Conservation (phyloP, 208 protist genomes). For the Trypanosoma theileri region DNA sequence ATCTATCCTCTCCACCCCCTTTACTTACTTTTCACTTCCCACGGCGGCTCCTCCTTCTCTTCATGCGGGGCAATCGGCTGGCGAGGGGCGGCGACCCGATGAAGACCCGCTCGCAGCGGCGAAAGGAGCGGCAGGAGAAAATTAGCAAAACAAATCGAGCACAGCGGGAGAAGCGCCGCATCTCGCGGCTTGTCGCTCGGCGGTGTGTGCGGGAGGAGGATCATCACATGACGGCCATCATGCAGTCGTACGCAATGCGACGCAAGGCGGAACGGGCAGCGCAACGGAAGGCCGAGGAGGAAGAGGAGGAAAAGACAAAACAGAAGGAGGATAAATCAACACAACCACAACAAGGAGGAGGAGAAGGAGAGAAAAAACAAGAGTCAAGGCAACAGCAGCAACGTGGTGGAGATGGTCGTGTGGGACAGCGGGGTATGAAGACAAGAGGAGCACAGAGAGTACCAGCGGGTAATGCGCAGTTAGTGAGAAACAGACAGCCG, state of each 20-base stretch:
- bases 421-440: not conserved
- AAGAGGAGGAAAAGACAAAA: constrained; percentile 19
- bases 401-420: not conserved
- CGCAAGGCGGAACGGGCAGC: constrained; percentile 68
- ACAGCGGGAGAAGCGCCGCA: constrained; percentile 59
- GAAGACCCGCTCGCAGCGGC: constrained; percentile 76
- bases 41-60: no score
- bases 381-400: constrained; percentile 3
- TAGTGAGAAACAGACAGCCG: constrained; percentile 2
- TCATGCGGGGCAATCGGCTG: constrained; percentile 81
- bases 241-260: constrained; percentile 82
- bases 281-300: constrained; percentile 12
- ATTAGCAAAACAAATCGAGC: constrained; percentile 63
- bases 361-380: not conserved
- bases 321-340: no score
- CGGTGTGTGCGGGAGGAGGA: constrained; percentile 68
- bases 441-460: not conserved
- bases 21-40: no score
- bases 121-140: constrained; percentile 60
- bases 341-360: constrained; percentile 1
- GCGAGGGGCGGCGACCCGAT: constrained; percentile 71
- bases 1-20: no score
- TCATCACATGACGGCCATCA: constrained; percentile 77
- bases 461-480: constrained; percentile 1
- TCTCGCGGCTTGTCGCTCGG: constrained; percentile 45